Conservation (phyloP, 2,329 filamentous ascomycete species). For the Xylaria multiplex region DNA sequence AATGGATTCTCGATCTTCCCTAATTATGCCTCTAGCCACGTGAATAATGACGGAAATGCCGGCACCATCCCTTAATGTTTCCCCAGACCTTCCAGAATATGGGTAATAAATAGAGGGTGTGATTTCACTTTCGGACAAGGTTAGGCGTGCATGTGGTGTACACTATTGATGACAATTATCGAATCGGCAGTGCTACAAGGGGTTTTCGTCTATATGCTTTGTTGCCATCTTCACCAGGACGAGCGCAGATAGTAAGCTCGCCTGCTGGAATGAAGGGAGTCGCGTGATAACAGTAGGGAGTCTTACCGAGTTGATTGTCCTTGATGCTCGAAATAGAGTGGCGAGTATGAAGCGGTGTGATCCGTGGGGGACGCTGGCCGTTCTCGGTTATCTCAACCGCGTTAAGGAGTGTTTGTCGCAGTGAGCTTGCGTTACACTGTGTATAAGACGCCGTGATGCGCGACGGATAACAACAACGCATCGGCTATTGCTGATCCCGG, state of each 20-base stretch:
- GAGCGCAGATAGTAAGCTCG: slow-evolving; percentile 12
- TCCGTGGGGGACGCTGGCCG: slow-evolving; percentile 24
- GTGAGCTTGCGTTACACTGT: slow-evolving; percentile 5
- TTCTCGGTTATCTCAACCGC: slow-evolving; percentile 36
- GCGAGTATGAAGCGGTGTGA: slow-evolving; percentile 34
- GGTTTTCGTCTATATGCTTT: background rate
- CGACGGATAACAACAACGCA: background rate
- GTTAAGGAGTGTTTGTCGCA: slow-evolving; percentile 20
- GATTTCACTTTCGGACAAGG: slow-evolving; percentile 1
- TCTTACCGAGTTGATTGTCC: slow-evolving; percentile 17
- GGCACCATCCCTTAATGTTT: slow-evolving; percentile 17
- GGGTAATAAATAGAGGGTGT: slow-evolving; percentile 6
- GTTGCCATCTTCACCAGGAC: slow-evolving; percentile 4
- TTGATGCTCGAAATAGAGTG: slow-evolving; percentile 33
- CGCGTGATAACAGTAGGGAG: background rate
- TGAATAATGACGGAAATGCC: slow-evolving; percentile 31
- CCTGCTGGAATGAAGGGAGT: background rate
- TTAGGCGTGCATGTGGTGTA: background rate
- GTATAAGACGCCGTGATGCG: slow-evolving; percentile 4
- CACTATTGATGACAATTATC: background rate
- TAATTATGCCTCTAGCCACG: slow-evolving; percentile 33
- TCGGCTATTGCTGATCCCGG: slow-evolving; percentile 19
- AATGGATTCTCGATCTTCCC: slow-evolving; percentile 19
- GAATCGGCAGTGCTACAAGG: background rate
- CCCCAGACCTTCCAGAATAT: slow-evolving; percentile 26